A percentile compares a stretch with the other conserved stretches of the same genome.
These are phyloP conservation scores for Elsinoe australis DNA, from an alignment of 2,329 filamentous ascomycete species.

Conservation along the genomic window DNA sequence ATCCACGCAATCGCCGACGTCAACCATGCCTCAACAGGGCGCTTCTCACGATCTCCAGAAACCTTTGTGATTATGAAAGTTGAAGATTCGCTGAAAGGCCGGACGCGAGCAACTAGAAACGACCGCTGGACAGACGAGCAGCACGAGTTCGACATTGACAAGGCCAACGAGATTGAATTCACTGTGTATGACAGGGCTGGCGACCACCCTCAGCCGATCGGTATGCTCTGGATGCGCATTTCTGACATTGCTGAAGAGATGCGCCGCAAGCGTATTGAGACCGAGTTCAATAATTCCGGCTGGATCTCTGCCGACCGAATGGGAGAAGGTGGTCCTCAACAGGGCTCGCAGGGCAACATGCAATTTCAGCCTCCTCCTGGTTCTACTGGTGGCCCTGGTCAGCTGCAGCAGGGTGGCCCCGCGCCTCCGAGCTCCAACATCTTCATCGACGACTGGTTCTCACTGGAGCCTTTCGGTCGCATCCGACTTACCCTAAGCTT, in stretches of 20 bases:
- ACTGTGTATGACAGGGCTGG: slow-evolving; percentile 93
- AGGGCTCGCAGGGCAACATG: slow-evolving; percentile 43
- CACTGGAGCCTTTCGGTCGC: slow-evolving; percentile 84
- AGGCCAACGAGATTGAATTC: slow-evolving; percentile 96
- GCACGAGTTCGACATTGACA: slow-evolving; percentile 90
- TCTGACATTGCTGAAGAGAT: slow-evolving; percentile 97
- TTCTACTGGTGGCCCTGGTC: slow-evolving; percentile 30
- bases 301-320: slow-evolving; percentile 98
- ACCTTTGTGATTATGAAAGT: slow-evolving; percentile 96
- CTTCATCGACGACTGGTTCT: slow-evolving; percentile 89
- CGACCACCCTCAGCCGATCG: slow-evolving; percentile 86
- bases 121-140: slow-evolving; percentile 89
- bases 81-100: slow-evolving; percentile 83
- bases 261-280: slow-evolving; percentile 92
- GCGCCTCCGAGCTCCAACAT: slow-evolving; percentile 47
- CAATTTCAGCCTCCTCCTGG: slow-evolving; percentile 46
- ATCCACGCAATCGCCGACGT: slow-evolving; percentile 89
- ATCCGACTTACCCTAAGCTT: slow-evolving; percentile 91
- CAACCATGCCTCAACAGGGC: slow-evolving; percentile 73
- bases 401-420: slow-evolving; percentile 31
- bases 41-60: slow-evolving; percentile 84
- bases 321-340: slow-evolving; percentile 49
- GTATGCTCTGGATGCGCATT: slow-evolving; percentile 90
- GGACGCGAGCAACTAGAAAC: slow-evolving; percentile 74
- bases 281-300: slow-evolving; percentile 85